Percentiles rank a stretch among this genome's conserved stretches.
phyloP scores from a whole-genome alignment of 768 basidiomycete species.

The Obba rivulosa region DNA sequence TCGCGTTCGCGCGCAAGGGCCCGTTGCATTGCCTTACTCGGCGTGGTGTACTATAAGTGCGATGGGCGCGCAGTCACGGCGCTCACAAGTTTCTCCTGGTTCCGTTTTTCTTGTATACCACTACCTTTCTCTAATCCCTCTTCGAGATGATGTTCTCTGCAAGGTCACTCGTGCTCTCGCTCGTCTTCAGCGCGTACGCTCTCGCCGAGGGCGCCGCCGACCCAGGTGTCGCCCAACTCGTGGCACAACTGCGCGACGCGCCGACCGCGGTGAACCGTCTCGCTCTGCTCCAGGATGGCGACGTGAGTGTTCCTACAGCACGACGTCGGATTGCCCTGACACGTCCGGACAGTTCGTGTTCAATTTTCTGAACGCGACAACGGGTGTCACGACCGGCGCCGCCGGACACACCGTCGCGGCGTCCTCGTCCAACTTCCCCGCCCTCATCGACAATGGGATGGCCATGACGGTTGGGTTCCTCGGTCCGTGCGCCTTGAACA shows the following conservation, averaged over 20 bases:
- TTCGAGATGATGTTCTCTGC: too few species aligned
- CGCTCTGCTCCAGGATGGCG: slow-evolving; percentile 15
- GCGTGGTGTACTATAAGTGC: too few species aligned
- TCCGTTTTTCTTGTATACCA: too few species aligned
- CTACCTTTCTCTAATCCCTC: too few species aligned
- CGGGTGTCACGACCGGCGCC: slow-evolving; percentile 12
- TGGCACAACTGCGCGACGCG: slow-evolving; percentile 16
- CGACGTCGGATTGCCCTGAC: background rate
- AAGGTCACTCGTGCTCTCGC: slow-evolving; percentile 3
- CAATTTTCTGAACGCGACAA: slow-evolving; percentile 21
- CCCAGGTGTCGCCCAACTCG: slow-evolving; percentile 1
- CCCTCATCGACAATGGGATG: slow-evolving; percentile 20
- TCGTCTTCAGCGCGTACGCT: background rate
- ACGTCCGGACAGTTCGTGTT: slow-evolving; percentile 19
- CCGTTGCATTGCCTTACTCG: too few species aligned
- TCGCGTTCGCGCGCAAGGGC: too few species aligned
- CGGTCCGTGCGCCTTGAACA: slow-evolving; percentile 30
- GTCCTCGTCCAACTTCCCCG: slow-evolving; percentile 23
- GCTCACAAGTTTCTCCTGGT: too few species aligned
- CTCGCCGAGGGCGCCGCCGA: background rate
- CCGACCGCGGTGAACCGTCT: slow-evolving; percentile 13
- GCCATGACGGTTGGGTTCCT: slow-evolving; percentile 24
- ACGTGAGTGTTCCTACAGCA: background rate
- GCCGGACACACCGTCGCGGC: slow-evolving; percentile 22
- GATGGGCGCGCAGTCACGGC: too few species aligned